Evolutionary conservation across 2,329 filamentous ascomycete species (phyloP).

Genomic region (Scedosporium minutisporum): DNA sequence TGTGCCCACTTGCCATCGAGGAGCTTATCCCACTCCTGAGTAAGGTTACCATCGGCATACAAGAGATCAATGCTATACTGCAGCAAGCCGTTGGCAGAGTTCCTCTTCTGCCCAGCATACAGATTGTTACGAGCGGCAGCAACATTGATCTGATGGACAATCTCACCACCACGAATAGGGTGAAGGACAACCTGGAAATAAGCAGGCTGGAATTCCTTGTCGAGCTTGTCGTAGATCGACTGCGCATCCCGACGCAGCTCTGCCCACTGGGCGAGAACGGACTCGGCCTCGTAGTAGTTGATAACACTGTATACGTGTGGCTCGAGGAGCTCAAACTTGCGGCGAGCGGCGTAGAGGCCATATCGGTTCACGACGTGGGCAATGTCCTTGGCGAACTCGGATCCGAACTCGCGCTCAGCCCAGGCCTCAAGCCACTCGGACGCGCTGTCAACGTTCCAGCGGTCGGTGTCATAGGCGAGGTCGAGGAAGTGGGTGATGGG

Average conservation of each 20-base stretch:
- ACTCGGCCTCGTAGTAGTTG: constrained; percentile 51
- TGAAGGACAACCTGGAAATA: constrained; percentile 51
- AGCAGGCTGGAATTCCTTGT: constrained; percentile 28
- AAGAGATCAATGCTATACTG: constrained; percentile 42
- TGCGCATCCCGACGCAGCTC: constrained; percentile 33
- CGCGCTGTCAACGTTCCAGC: constrained; percentile 46
- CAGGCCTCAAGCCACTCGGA: constrained; percentile 46
- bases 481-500: constrained; percentile 60
- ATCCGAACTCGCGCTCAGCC: constrained; percentile 48
- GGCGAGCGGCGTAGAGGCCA: constrained; percentile 23
- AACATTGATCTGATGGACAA: constrained; percentile 44
- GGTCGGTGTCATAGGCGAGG: constrained; percentile 53
- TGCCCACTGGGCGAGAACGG: constrained; percentile 40
- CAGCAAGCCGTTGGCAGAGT: constrained; percentile 44
- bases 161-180: constrained; percentile 46
- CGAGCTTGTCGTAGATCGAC: constrained; percentile 31
- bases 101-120: constrained; percentile 44
- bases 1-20: constrained; percentile 53
- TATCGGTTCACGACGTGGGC: constrained; percentile 39
- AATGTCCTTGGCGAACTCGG: constrained; percentile 39
- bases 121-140: constrained; percentile 40
- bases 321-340: constrained; percentile 45
- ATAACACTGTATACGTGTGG: constrained; percentile 48
- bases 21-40: constrained; percentile 45
- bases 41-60: constrained; percentile 46